Base-by-base conservation (phyloP, 148 eudicot species). In the Salicornia ramosissima region DNA sequence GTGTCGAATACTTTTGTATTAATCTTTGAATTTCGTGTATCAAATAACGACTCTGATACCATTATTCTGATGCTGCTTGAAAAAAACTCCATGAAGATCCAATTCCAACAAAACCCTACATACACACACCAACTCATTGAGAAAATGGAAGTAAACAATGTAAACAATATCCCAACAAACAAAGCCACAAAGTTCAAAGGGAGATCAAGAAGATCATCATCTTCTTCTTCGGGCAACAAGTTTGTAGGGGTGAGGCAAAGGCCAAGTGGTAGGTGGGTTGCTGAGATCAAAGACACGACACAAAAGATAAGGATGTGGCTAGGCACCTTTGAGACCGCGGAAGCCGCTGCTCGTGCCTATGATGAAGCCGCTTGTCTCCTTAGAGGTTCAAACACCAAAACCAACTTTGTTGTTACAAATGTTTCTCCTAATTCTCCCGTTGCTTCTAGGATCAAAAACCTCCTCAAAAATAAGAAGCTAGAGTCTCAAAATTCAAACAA, bases 241-340 rank as follows among this genome's bases (percentile, higher is more conserved):
- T 86, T 77, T 78, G 80, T 86, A 31, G 90, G 90, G 10, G 91
- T 87, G 36, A 82, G 91, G 71, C 91, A 87, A 72, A 82, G 91
- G 76, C 88, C 91, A 30, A 84, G 86, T 30, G 91, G 91, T 33
- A 81, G 86, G 71, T 87, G 88, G 91, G 88, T 87, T 5, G 91
- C 91, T 2, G 88, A 87, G 78, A 87, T 87, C 74, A 87, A 87
- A 71, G 88, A 84, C 78, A 87, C 91, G 0, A 84, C 85, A 6
- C 88, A 87, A 65, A 87, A 87, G 78, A 87, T 87, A 9, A 74
- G 91, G 58, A 83, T 87, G 88, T 87, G 91, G 91, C 85, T 84
- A 3, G 91, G 91, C 21, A 87, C 88, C 11, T 87, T 80, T 57
- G 86, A 87, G 65, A 87, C 86, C 0, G 91, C 88, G 0, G 91